These are phyloP conservation scores for Cutaneotrichosporon cutaneum DNA, from an alignment of 1,284 basidiomycete genomes.

Conservation along the genomic window DNA sequence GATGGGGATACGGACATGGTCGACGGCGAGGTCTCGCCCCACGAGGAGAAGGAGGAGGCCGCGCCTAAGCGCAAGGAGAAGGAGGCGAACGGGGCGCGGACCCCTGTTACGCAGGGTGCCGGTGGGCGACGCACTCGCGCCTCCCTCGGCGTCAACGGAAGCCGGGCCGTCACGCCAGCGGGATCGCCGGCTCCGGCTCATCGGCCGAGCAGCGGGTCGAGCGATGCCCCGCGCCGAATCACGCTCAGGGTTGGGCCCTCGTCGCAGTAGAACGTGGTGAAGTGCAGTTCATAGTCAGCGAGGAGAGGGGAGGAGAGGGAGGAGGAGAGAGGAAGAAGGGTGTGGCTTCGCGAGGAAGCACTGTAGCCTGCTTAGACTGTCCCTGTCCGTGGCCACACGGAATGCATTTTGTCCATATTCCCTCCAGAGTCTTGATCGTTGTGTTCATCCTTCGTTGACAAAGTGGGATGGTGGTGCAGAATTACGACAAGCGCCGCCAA, in stretches of 20 bases:
- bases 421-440: no score
- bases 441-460: background rate
- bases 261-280: background rate
- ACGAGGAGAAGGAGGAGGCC: background rate
- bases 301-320: no score
- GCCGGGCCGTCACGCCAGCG: background rate
- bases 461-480: background rate
- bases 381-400: background rate
- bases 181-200: background rate
- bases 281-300: background rate
- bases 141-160: background rate
- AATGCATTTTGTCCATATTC: background rate
- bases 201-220: background rate
- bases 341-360: background rate
- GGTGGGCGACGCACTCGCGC: background rate
- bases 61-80: background rate
- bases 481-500: no score
- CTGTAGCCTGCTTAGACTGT: background rate
- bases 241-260: background rate
- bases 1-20: background rate
- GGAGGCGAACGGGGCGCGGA: background rate
- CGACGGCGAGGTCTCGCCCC: background rate
- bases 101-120: background rate
- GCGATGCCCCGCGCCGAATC: background rate
- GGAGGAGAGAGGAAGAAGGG: no score